phyloP scores from a whole-genome alignment of 1,284 basidiomycete genomes.

The Cutaneotrichosporon mucoides region DNA sequence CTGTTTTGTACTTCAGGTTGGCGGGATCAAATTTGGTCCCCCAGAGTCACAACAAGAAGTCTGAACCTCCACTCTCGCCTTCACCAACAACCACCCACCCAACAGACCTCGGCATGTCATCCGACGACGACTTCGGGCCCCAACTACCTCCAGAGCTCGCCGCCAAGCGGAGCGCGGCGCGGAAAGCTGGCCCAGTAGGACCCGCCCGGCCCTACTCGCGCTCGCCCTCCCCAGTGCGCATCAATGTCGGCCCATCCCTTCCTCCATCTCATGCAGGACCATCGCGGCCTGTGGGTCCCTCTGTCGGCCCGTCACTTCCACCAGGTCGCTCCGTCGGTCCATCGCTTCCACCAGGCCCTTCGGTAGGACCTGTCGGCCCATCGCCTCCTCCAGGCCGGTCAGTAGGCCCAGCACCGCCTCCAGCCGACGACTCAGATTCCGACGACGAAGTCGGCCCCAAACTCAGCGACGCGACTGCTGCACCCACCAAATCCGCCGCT shows the following conservation, averaged over 20 bases:
- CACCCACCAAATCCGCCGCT: conserved; percentile 53
- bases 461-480: conserved; percentile 7
- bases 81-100: no score
- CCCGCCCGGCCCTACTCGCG: conserved; percentile 11
- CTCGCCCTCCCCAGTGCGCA: not conserved
- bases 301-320: conserved; percentile 4
- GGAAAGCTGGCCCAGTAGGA: conserved; percentile 7
- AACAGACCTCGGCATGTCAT: conserved; percentile 7
- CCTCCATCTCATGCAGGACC: not conserved
- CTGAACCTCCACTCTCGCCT: no score
- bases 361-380: no score
- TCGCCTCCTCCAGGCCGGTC: not conserved
- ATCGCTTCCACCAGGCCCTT: not conserved
- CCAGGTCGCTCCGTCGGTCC: not conserved
- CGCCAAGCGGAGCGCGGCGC: conserved; percentile 15
- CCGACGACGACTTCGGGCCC: conserved; percentile 71
- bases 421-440: conserved; percentile 13
- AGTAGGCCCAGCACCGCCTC: conserved; percentile 1
- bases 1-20: no score
- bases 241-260: not conserved
- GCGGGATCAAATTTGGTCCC: no score
- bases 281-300: conserved; percentile 1
- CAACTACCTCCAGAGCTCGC: conserved; percentile 40
- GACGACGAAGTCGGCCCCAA: conserved; percentile 36
- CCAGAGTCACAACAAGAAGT: no score